Conservation (phyloP, 2,329 filamentous ascomycete genomes). For the Colletotrichum caudatum region DNA sequence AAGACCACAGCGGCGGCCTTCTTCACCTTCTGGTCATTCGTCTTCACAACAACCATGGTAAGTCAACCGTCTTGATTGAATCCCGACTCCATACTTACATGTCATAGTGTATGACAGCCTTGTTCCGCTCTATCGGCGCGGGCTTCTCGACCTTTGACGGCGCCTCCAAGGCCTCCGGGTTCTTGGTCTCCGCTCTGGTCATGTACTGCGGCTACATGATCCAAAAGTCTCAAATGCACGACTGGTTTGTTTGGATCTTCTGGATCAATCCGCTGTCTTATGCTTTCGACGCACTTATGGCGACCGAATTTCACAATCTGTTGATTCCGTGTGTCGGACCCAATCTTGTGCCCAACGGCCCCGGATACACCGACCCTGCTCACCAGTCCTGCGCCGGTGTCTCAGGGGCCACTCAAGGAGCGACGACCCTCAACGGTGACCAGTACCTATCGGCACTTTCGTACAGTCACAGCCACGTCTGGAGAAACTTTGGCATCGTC, state of each 20-base stretch:
- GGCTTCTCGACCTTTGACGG: slow-evolving; percentile 68
- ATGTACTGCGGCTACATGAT: slow-evolving; percentile 76
- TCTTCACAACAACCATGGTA: slow-evolving; percentile 65
- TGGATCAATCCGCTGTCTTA: slow-evolving; percentile 77
- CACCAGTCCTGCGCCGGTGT: slow-evolving; percentile 70
- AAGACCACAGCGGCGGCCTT: slow-evolving; percentile 64
- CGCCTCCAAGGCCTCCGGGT: slow-evolving; percentile 68
- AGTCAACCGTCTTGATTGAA: slow-evolving; percentile 40
- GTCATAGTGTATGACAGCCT: slow-evolving; percentile 64
- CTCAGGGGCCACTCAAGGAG: slow-evolving; percentile 63
- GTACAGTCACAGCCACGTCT: slow-evolving; percentile 64
- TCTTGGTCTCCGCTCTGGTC: slow-evolving; percentile 63
- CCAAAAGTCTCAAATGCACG: slow-evolving; percentile 70
- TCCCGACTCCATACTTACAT: slow-evolving; percentile 10
- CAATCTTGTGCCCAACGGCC: slow-evolving; percentile 65
- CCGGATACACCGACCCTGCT: slow-evolving; percentile 57
- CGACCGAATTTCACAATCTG: slow-evolving; percentile 77
- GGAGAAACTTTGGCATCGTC: slow-evolving; percentile 72
- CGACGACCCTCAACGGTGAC: slow-evolving; percentile 66
- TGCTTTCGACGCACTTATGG: slow-evolving; percentile 74
- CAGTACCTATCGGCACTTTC: slow-evolving; percentile 67
- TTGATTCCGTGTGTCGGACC: slow-evolving; percentile 61
- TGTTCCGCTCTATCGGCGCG: slow-evolving; percentile 69
- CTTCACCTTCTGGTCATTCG: slow-evolving; percentile 71
- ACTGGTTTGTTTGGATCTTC: slow-evolving; percentile 73